phyloP scores from a whole-genome alignment of 1,284 basidiomycete genomes.

The Tilletia indica region DNA sequence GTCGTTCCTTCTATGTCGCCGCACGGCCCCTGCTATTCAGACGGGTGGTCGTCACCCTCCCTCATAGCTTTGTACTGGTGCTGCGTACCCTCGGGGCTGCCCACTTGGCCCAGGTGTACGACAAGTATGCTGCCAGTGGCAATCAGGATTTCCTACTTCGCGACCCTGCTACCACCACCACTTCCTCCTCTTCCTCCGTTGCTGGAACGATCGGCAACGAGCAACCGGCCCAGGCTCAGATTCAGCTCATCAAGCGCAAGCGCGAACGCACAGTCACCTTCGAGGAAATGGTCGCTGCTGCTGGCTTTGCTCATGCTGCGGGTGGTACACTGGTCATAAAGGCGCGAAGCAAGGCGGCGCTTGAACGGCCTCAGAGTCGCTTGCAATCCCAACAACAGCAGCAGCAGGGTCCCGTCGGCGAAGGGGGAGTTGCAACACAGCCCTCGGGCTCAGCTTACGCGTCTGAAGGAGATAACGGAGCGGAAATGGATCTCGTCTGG shows the following conservation, averaged over 20 bases:
- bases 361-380: neutral
- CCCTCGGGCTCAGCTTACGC: conserved; percentile 8
- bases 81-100: conserved; percentile 43
- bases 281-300: conserved; percentile 47
- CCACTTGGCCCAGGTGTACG: conserved; percentile 45
- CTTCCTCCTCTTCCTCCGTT: neutral
- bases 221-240: neutral
- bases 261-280: conserved; percentile 38
- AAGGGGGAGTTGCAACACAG: neutral
- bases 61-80: conserved; percentile 49
- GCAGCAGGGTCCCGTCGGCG: neutral
- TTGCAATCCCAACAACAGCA: neutral
- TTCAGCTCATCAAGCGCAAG: conserved; percentile 17
- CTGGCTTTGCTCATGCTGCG: conserved; percentile 46
- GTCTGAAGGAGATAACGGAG: conserved; percentile 26
- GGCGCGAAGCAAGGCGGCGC: neutral
- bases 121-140: conserved; percentile 38
- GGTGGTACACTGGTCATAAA: conserved; percentile 40
- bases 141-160: conserved; percentile 24
- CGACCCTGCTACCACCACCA: neutral
- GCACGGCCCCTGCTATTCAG: conserved; percentile 50
- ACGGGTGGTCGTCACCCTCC: conserved; percentile 51
- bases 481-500: conserved; percentile 43
- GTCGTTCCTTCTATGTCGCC: conserved; percentile 44
- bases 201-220: neutral